Evolutionary conservation across 2,329 filamentous ascomycete species (phyloP).

Genomic region (Hymenoscyphus repandus): DNA sequence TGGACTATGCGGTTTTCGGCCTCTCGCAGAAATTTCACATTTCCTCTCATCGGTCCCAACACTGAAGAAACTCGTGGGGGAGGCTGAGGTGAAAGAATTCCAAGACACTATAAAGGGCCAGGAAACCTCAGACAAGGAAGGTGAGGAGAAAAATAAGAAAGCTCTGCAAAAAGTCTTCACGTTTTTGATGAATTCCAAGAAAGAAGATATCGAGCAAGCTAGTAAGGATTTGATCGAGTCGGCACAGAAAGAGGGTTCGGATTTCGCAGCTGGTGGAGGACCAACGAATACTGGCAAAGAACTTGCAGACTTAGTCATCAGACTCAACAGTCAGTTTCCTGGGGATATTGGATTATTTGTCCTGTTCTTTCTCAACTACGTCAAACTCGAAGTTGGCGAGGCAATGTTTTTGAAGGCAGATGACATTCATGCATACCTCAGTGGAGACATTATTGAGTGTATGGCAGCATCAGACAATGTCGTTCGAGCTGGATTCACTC

Average conservation of each 20-base stretch:
- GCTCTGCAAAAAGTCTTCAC: conserved; percentile 71
- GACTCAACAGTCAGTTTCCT: conserved; percentile 80
- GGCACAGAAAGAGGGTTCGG: conserved; percentile 60
- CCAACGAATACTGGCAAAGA: conserved; percentile 62
- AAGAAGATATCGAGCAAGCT: conserved; percentile 58
- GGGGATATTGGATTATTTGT: conserved; percentile 90
- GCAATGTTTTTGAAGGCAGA: conserved; percentile 95
- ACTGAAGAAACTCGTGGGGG: conserved; percentile 62
- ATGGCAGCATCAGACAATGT: conserved; percentile 99
- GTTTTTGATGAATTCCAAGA: conserved; percentile 71
- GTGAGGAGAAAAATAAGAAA: conserved; percentile 64
- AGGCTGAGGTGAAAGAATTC: conserved; percentile 54
- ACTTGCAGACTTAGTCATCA: conserved; percentile 69
- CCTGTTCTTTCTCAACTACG: conserved; percentile 95
- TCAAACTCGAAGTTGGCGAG: conserved; percentile 81
- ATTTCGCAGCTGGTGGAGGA: conserved; percentile 72
- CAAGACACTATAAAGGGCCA: conserved; percentile 48
- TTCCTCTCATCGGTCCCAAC: conserved; percentile 61
- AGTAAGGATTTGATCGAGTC: conserved; percentile 65
- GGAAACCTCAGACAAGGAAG: conserved; percentile 36
- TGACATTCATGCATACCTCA: conserved; percentile 94
- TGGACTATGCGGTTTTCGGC: conserved; percentile 91
- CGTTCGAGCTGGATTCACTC: conserved; percentile 92
- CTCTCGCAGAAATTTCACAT: conserved; percentile 77
- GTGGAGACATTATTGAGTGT: conserved; percentile 94